Percentiles rank a stretch among this genome's conserved stretches.
These are phyloP conservation scores for Fusarium sp. DNA, from an alignment of 2,329 filamentous ascomycete species.

Conservation along the genomic window DNA sequence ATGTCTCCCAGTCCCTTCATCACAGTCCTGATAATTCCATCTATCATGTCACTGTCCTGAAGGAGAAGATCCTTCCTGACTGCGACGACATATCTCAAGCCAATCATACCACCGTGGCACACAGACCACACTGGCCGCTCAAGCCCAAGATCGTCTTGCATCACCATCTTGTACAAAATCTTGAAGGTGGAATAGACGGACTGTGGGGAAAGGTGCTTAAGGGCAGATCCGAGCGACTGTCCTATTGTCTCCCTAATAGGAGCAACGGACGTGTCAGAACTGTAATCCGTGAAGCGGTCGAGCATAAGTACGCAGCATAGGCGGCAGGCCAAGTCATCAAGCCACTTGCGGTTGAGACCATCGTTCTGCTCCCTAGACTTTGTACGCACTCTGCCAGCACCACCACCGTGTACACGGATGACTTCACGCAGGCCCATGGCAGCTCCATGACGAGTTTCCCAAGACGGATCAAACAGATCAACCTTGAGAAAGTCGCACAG, in stretches of 20 bases:
- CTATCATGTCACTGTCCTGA: constrained; percentile 85
- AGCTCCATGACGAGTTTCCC: constrained; percentile 96
- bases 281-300: constrained; percentile 97
- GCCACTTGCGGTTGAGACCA: constrained; percentile 81
- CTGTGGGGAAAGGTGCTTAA: constrained; percentile 82
- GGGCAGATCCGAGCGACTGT: constrained; percentile 88
- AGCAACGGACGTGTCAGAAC: constrained; percentile 95
- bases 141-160: constrained; percentile 84
- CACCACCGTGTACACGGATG: constrained; percentile 87
- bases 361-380: constrained; percentile 82
- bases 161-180: constrained; percentile 88
- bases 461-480: constrained; percentile 91
- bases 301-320: constrained; percentile 97
- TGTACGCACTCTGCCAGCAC: constrained; percentile 81
- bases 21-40: constrained; percentile 90
- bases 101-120: constrained; percentile 98
- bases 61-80: constrained; percentile 93
- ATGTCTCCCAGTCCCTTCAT: constrained; percentile 93
- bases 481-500: constrained; percentile 94
- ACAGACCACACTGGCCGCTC: constrained; percentile 88
- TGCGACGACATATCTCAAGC: constrained; percentile 92
- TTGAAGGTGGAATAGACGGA: constrained; percentile 88
- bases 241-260: constrained; percentile 96
- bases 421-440: constrained; percentile 95
- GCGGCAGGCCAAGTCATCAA: constrained; percentile 94